phyloP scores from a whole-genome alignment of 805 yeast genomes.

The Candida xiaguanensis region DNA sequence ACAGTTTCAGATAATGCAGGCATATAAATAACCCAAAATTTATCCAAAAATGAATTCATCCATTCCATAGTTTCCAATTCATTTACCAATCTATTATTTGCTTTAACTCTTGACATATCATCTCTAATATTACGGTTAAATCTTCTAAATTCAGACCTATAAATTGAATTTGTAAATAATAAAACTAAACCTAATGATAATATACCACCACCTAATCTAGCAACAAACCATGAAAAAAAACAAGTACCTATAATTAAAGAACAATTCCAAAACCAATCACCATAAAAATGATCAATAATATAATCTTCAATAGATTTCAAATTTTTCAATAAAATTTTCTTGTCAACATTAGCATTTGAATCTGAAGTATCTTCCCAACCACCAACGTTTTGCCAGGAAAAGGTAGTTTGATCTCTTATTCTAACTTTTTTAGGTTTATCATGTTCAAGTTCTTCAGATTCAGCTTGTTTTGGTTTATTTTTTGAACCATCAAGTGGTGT shows the following conservation, averaged over 20 bases:
- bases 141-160: slow-evolving; percentile 70
- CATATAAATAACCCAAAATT: slow-evolving; percentile 88
- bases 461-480: slow-evolving; percentile 6
- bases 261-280: slow-evolving; percentile 72
- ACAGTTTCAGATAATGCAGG: slow-evolving; percentile 79
- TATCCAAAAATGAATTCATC: slow-evolving; percentile 72
- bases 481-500: slow-evolving; percentile 1
- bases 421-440: slow-evolving; percentile 14
- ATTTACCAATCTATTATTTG: slow-evolving; percentile 61
- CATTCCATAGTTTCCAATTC: slow-evolving; percentile 74
- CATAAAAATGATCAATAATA: slow-evolving; percentile 62
- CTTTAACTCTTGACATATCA: slow-evolving; percentile 63
- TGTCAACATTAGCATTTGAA: slow-evolving; percentile 16
- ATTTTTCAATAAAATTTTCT: slow-evolving; percentile 19
- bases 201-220: slow-evolving; percentile 61
- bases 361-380: slow-evolving; percentile 22
- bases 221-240: slow-evolving; percentile 65
- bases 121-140: slow-evolving; percentile 72
- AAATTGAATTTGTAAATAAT: slow-evolving; percentile 60
- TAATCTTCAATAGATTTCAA: slow-evolving; percentile 48
- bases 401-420: slow-evolving; percentile 28
- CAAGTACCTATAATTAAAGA: slow-evolving; percentile 65
- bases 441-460: not conserved
- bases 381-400: slow-evolving; percentile 41
- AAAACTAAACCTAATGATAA: slow-evolving; percentile 59